These are phyloP conservation scores for Myriangium duriaei DNA, from an alignment of 2,329 filamentous ascomycete genomes.

Conservation along the genomic window DNA sequence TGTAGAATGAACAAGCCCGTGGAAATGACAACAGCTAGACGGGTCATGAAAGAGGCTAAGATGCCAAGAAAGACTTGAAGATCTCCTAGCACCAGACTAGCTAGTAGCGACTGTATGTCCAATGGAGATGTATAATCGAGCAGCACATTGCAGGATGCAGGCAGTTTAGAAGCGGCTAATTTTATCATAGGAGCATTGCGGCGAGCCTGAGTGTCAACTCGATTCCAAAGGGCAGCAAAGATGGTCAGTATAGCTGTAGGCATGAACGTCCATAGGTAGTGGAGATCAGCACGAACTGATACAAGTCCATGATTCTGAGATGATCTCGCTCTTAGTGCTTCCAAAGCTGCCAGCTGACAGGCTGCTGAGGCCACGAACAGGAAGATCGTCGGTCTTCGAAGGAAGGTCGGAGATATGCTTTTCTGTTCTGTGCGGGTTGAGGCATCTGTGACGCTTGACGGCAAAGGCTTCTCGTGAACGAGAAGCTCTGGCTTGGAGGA, in stretches of 20 bases:
- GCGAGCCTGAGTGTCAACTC: slow-evolving; percentile 1
- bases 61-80: not conserved
- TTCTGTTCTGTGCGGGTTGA: no score
- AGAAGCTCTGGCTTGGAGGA: no score
- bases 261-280: slow-evolving; percentile 4
- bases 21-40: not conserved
- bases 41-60: not conserved
- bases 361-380: not conserved
- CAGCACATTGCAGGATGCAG: not conserved
- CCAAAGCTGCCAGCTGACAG: not conserved
- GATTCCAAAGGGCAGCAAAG: slow-evolving; percentile 1
- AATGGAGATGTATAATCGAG: slow-evolving; percentile 2
- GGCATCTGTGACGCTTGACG: no score
- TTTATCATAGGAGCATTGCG: not conserved
- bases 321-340: slow-evolving; percentile 1
- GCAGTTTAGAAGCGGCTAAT: not conserved
- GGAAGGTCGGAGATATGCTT: no score
- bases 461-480: no score
- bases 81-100: not conserved
- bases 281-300: not conserved
- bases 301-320: not conserved
- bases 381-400: not conserved
- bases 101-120: not conserved
- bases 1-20: not conserved
- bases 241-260: slow-evolving; percentile 2